Conservation (phyloP, 23 red algal genomes). For the Agarophyton chilense region DNA sequence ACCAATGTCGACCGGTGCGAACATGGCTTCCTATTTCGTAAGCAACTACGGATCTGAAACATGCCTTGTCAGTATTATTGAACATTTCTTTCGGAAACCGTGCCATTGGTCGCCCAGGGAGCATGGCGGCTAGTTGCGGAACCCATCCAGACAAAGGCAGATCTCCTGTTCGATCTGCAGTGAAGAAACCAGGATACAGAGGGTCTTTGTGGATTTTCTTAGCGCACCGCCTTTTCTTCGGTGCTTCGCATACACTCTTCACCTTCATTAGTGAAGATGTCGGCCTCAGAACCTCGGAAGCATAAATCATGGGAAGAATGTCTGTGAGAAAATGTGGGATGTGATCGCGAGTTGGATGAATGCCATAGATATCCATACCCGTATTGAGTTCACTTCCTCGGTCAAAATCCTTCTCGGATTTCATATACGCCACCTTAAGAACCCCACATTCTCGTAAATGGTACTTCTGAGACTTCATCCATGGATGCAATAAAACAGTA, state of each 20-base stretch:
- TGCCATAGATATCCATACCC: slow-evolving; percentile 45
- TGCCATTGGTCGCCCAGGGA: slow-evolving; percentile 38
- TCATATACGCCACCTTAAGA: slow-evolving; percentile 44
- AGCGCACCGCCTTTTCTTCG: slow-evolving; percentile 21
- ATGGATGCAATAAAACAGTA: slow-evolving; percentile 57
- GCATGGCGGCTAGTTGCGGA: slow-evolving; percentile 45
- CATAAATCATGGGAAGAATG: slow-evolving; percentile 56
- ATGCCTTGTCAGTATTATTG: slow-evolving; percentile 20
- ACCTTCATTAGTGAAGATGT: background rate
- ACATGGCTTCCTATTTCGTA: slow-evolving; percentile 15
- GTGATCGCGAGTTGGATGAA: slow-evolving; percentile 26
- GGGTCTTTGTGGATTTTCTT: slow-evolving; percentile 1
- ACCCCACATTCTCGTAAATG: slow-evolving; percentile 53
- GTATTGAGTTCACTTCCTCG: slow-evolving; percentile 14
- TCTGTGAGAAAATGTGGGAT: slow-evolving; percentile 67
- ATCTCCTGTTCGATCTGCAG: slow-evolving; percentile 8
- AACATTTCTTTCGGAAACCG: slow-evolving; percentile 24
- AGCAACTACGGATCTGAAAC: slow-evolving; percentile 47
- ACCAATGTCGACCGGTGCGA: slow-evolving; percentile 22
- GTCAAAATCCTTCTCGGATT: slow-evolving; percentile 33
- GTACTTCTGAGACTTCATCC: slow-evolving; percentile 63
- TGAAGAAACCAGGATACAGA: slow-evolving; percentile 16
- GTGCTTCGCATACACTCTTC: slow-evolving; percentile 36
- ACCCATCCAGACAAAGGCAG: slow-evolving; percentile 57
- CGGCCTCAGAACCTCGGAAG: slow-evolving; percentile 56